Conservation (phyloP, 73 alveolate genomes). For the Paramecium sexaurelia region DNA sequence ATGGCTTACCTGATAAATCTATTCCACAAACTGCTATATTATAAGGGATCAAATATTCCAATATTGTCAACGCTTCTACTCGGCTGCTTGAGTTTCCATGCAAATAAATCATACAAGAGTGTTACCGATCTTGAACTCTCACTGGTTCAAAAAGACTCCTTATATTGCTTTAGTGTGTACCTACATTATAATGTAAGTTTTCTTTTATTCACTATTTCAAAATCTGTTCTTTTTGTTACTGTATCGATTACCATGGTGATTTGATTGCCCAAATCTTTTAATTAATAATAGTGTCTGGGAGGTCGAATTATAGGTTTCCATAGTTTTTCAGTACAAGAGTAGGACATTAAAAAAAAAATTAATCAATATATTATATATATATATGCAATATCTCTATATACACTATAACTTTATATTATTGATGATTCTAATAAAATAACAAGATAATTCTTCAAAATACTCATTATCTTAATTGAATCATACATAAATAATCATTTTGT, state of each 20-base stretch:
- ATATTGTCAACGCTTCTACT: slow-evolving; percentile 68
- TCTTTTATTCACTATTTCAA: slow-evolving; percentile 37
- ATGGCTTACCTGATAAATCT: slow-evolving; percentile 75
- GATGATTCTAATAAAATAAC: neutral
- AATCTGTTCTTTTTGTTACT: slow-evolving; percentile 38
- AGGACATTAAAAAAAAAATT: neutral
- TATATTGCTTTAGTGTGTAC: neutral
- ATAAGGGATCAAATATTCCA: slow-evolving; percentile 67
- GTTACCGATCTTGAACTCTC: slow-evolving; percentile 44
- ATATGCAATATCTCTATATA: neutral
- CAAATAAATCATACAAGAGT: slow-evolving; percentile 82
- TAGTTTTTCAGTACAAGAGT: neutral
- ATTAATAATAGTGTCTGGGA: slow-evolving; percentile 56
- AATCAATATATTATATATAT: neutral
- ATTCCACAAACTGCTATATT: slow-evolving; percentile 81
- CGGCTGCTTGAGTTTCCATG: slow-evolving; percentile 82
- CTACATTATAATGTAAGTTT: slow-evolving; percentile 51
- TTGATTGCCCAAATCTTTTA: slow-evolving; percentile 55
- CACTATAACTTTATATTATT: neutral
- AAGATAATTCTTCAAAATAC: neutral
- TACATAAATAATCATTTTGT: neutral
- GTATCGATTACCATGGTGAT: neutral
- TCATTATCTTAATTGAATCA: neutral
- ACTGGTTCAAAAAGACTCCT: slow-evolving; percentile 51
- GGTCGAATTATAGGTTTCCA: slow-evolving; percentile 67